A percentile compares a stretch with the other conserved stretches of the same genome.
Conservation (phyloP, 2,329 filamentous ascomycete genomes). For the Drechmeria coniospora region DNA sequence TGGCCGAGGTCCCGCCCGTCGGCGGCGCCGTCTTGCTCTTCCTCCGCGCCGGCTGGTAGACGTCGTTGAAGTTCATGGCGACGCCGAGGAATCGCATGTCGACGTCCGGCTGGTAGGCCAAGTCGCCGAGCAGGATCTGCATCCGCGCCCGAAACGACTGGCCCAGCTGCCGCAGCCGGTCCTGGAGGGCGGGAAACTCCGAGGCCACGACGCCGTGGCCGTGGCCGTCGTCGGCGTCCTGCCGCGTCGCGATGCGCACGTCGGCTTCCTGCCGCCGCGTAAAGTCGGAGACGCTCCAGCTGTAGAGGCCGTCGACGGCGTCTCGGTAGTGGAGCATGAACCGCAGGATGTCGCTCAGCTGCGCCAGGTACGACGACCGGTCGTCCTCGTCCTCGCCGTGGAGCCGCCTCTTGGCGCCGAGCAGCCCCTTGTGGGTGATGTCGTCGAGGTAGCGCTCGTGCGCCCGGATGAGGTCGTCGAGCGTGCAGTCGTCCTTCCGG, state of each 20-base stretch:
- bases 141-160: constrained; percentile 63
- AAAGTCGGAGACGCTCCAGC: constrained; percentile 88
- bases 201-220: constrained; percentile 39
- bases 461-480: constrained; percentile 88
- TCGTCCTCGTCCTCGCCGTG: constrained; percentile 44
- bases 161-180: constrained; percentile 56
- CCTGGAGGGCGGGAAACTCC: constrained; percentile 58
- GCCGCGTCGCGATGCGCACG: constrained; percentile 51
- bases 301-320: constrained; percentile 84
- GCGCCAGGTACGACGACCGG: constrained; percentile 64
- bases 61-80: constrained; percentile 98
- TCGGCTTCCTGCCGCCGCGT: constrained; percentile 76
- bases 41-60: constrained; percentile 65
- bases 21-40: constrained; percentile 29
- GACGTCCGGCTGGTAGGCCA: constrained; percentile 84
- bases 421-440: constrained; percentile 89
- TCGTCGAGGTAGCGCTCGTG: constrained; percentile 82
- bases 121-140: constrained; percentile 70
- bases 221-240: constrained; percentile 11
- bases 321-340: constrained; percentile 91
- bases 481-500: constrained; percentile 69
- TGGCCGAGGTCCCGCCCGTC: constrained; percentile 8
- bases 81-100: constrained; percentile 94
- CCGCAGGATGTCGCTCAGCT: constrained; percentile 83
- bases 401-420: constrained; percentile 50